Evolutionary conservation across 2,329 filamentous ascomycete genomes (phyloP).

Genomic region (Pseudogymnoascus sp.): DNA sequence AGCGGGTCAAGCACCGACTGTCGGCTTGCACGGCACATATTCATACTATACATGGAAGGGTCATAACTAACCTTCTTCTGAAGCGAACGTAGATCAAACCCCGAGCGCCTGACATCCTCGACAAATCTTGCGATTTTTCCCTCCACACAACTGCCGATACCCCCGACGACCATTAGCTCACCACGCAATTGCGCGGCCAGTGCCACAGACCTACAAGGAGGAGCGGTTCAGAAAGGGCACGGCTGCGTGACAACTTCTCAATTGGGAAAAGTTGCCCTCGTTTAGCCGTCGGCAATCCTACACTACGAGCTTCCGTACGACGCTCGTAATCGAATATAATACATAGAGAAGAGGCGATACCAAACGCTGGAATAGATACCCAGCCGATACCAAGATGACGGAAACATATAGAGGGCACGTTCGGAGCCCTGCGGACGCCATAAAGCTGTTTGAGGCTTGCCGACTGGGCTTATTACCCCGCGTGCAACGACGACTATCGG

Average conservation of each 20-base stretch:
- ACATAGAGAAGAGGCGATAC: background rate
- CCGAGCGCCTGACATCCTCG: background rate
- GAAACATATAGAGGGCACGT: constrained; percentile 96
- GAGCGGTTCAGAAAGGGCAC: background rate
- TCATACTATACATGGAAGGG: background rate
- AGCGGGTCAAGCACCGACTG: background rate
- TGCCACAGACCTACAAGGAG: background rate
- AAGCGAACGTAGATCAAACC: background rate
- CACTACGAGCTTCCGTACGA: background rate
- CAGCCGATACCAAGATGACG: constrained; percentile 22
- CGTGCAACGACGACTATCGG: constrained; percentile 85
- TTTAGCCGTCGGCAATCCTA: background rate
- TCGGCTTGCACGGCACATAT: background rate
- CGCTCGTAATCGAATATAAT: background rate
- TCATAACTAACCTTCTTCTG: background rate
- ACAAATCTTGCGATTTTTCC: background rate
- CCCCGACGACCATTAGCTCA: background rate
- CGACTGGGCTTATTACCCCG: constrained; percentile 76
- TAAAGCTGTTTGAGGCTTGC: constrained; percentile 96
- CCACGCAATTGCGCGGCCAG: background rate
- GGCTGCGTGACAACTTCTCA: background rate
- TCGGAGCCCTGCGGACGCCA: constrained; percentile 90
- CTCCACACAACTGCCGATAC: background rate
- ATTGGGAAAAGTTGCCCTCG: background rate
- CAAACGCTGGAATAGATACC: background rate